Evolutionary conservation across 2,329 filamentous ascomycete species (phyloP), one percentile per base, ranked within the genome.

Genomic region (Aureobasidium sp.): DNA sequence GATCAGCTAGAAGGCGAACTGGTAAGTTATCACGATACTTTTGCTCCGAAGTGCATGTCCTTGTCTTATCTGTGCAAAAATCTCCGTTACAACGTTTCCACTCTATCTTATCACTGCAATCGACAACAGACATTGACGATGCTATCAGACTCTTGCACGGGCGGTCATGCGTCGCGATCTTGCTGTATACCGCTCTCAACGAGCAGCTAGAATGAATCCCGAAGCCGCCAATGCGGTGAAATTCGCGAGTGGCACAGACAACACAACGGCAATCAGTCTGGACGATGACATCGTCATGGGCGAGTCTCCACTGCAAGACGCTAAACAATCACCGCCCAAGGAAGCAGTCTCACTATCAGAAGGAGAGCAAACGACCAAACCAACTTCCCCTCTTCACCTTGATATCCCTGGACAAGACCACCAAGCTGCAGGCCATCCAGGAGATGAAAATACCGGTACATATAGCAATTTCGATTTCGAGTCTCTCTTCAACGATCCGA

Each of bases 1-100:
- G 79, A 82, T 69, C 72, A 77, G 62, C 72, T 82, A 15, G 79
- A 81, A 66, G 72, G 73, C 48, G 75, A 81, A 59, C 68, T 82
- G 44, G 74, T 77, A 66, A 27, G 73, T 66, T 1, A 1, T 36
- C 23, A 36, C 9, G 9, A n/a, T 47, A 5, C 17, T 27, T 29
- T n/a, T 32, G 15, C 13, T 27, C 17, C 29, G 8, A 6, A 15
- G 3, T 13, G 23, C 26, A 47, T 8, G 13, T 17, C 23, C 32
- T 8, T 3, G 3, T n/a, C 12, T 29, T 29, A 27, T 17, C 44
- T 3, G 13, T 32, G 17, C 13, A 13, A 48, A 27, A 20, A 9
- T 50, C 17, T 52, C n/a, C 48, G 46, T 34, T 53, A 48, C 29
- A 58, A 34, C 47, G 34, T 32, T 26, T 32, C 37, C 20, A 20